Evolutionary conservation across 768 basidiomycete genomes (phyloP).

Genomic region (Austroboletus eburneus): DNA sequence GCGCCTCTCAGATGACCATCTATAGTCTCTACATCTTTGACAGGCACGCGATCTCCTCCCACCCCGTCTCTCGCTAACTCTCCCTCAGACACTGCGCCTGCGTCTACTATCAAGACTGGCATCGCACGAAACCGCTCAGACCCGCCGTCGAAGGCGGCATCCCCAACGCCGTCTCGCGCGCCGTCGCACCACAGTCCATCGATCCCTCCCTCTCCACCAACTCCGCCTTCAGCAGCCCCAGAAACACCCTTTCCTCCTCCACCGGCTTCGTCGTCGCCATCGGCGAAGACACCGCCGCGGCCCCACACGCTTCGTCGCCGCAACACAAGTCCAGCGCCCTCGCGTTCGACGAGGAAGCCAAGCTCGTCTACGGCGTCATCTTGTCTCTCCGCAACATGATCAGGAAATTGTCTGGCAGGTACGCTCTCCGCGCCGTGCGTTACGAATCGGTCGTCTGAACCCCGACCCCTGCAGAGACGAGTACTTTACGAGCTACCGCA

Average conservation of each 20-base stretch:
- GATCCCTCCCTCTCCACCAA: slow-evolving; percentile 32
- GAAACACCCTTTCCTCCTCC: slow-evolving; percentile 60
- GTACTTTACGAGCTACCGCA: slow-evolving; percentile 85
- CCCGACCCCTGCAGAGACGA: slow-evolving; percentile 62
- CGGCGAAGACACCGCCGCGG: slow-evolving; percentile 39
- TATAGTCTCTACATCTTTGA: slow-evolving; percentile 93
- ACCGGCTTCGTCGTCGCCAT: slow-evolving; percentile 69
- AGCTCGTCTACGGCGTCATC: slow-evolving; percentile 95
- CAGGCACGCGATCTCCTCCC: too few species aligned
- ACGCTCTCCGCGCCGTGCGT: slow-evolving; percentile 6
- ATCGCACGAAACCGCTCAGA: slow-evolving; percentile 70
- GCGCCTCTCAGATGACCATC: slow-evolving; percentile 93
- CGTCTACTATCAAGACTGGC: slow-evolving; percentile 96
- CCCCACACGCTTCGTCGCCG: slow-evolving; percentile 9
- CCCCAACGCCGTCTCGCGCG: slow-evolving; percentile 75
- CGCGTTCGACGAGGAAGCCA: slow-evolving; percentile 95
- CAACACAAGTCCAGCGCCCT: slow-evolving; percentile 48
- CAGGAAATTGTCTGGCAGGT: slow-evolving; percentile 86
- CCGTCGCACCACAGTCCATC: slow-evolving; percentile 41
- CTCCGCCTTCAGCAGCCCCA: slow-evolving; percentile 51
- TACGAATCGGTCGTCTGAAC: too few species aligned
- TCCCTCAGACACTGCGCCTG: slow-evolving; percentile 76
- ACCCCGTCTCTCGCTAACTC: background rate
- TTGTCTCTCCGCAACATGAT: slow-evolving; percentile 91
- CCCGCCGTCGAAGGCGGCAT: slow-evolving; percentile 70